Percentiles rank a stretch among this genome's conserved stretches.
Evolutionary conservation across 768 basidiomycete species (phyloP).

Genomic region (Coprinopsis strossmayeri): DNA sequence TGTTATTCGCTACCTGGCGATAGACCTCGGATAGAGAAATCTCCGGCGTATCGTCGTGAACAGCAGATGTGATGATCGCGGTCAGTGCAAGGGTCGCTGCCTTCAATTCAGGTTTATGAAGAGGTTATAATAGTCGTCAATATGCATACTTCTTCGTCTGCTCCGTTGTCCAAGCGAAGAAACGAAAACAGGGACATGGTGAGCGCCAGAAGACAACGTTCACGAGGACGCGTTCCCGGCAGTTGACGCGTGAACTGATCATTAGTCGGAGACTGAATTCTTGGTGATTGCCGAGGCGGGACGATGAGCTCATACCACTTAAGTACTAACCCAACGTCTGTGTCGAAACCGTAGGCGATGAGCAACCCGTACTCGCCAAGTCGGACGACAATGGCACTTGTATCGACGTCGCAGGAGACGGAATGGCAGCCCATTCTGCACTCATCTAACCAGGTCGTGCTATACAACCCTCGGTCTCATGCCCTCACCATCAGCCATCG

Average conservation of each 20-base stretch:
- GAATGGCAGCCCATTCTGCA: conserved; percentile 80
- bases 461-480: conserved; percentile 83
- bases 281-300: too few relatives aligned
- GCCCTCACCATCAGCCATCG: conserved; percentile 59
- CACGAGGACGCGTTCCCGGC: neutral
- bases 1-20: neutral
- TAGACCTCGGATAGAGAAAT: neutral
- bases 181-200: conserved; percentile 4
- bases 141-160: conserved; percentile 7
- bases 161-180: neutral
- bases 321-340: neutral
- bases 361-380: conserved; percentile 13
- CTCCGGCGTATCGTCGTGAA: conserved; percentile 1
- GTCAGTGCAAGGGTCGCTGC: conserved; percentile 1
- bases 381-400: conserved; percentile 10
- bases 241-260: neutral
- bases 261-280: too few relatives aligned
- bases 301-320: conserved; percentile 1
- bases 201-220: neutral
- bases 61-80: conserved; percentile 6
- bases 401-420: conserved; percentile 6
- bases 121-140: neutral
- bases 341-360: conserved; percentile 1
- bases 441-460: conserved; percentile 78
- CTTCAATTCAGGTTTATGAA: conserved; percentile 3